Conservation (phyloP, 805 yeast species). For the Ogataea saltuana region DNA sequence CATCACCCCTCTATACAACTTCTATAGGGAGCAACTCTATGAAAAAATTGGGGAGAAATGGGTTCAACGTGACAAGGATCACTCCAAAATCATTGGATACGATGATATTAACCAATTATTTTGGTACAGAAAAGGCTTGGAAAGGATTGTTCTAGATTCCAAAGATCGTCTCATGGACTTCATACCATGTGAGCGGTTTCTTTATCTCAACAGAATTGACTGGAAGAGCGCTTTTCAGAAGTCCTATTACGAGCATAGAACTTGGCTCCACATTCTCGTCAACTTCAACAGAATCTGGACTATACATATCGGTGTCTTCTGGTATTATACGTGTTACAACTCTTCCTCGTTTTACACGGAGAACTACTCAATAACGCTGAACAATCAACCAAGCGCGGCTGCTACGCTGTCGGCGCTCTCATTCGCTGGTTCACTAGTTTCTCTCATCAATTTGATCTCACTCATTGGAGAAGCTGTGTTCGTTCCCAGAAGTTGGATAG, state of each 20-base stretch:
- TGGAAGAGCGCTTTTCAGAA: conserved; percentile 74
- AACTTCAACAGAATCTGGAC: conserved; percentile 83
- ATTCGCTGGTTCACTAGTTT: conserved; percentile 64
- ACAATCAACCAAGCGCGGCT: conserved; percentile 63
- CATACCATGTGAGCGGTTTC: conserved; percentile 57
- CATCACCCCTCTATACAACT: conserved; percentile 73
- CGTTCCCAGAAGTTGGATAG: conserved; percentile 75
- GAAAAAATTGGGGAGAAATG: conserved; percentile 44
- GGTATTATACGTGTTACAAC: conserved; percentile 74
- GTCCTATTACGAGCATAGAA: conserved; percentile 72
- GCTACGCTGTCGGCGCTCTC: conserved; percentile 59
- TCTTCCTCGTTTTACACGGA: conserved; percentile 66
- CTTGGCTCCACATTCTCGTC: conserved; percentile 72
- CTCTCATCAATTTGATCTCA: conserved; percentile 56
- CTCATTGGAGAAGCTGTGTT: conserved; percentile 57
- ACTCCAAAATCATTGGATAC: conserved; percentile 72
- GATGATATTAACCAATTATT: conserved; percentile 89
- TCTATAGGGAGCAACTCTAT: conserved; percentile 56
- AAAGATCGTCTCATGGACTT: conserved; percentile 51
- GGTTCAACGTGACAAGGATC: conserved; percentile 58
- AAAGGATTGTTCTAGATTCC: conserved; percentile 49
- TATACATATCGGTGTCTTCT: conserved; percentile 69
- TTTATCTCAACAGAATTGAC: conserved; percentile 49
- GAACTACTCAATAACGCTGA: conserved; percentile 50
- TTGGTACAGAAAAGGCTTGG: conserved; percentile 77